A percentile compares a stretch with the other conserved stretches of the same genome.
Evolutionary conservation across 805 yeast genomes (phyloP).

Genomic region (Candida railenensis): DNA sequence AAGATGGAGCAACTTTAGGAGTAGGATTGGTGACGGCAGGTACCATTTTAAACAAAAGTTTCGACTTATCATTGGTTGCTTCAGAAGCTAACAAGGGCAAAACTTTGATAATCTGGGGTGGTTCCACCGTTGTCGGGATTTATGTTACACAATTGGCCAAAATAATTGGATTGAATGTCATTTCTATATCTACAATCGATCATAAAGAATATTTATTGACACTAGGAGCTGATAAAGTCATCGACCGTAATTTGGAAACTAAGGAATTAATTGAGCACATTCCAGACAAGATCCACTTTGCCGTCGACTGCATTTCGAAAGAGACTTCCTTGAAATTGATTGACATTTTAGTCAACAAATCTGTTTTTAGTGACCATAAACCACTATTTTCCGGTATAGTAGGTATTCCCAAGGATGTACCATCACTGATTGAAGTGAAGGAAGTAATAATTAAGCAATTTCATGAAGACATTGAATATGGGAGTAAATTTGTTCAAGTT

Average conservation of each 20-base stretch:
- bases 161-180: conserved; percentile 36
- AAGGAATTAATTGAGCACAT: background rate
- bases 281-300: conserved; percentile 22
- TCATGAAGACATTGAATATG: conserved; percentile 42
- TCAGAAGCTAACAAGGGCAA: conserved; percentile 5
- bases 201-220: conserved; percentile 18
- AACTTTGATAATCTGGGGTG: conserved; percentile 46
- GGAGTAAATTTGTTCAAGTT: conserved; percentile 28
- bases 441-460: conserved; percentile 40
- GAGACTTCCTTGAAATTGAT: conserved; percentile 34
- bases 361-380: background rate
- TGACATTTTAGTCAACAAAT: conserved; percentile 19
- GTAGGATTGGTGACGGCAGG: conserved; percentile 49
- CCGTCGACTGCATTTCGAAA: conserved; percentile 46
- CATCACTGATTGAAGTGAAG: conserved; percentile 23
- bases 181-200: conserved; percentile 22
- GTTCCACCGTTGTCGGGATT: conserved; percentile 46
- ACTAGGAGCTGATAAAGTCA: conserved; percentile 29
- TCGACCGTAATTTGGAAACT: conserved; percentile 28
- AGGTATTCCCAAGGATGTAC: conserved; percentile 24
- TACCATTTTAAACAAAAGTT: conserved; percentile 19
- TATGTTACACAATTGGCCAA: conserved; percentile 43
- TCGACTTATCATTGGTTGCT: conserved; percentile 11
- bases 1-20: conserved; percentile 46
- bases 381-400: conserved; percentile 39